Base-by-base conservation (phyloP, 2,329 filamentous ascomycete genomes). In the Monosporascus sp. region DNA sequence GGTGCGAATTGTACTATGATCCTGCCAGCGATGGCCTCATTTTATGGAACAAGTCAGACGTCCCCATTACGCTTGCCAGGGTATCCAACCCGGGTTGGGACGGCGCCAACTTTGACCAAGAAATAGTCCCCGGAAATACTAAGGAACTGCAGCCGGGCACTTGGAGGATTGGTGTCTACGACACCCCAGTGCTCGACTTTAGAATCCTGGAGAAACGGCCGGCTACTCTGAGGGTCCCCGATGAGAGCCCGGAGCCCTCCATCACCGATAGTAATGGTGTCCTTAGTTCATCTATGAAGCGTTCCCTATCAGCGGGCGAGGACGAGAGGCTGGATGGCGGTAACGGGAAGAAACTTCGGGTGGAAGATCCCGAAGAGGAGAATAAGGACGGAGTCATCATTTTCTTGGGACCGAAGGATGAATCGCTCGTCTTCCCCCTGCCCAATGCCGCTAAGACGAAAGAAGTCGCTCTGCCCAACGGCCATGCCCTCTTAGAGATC, bases 1-100 rank as follows among this genome's bases (percentile, higher is more conserved):
- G 77, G 77, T 83, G 79, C 64, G 79, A 83, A 64, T 70, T 84
- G 37, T 83, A 82, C 60, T 83, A 83, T 59, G 78, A 83, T 64
- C 80, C 81, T 17, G 71, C 75, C 57, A 82, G 80, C 67, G 80
- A 83, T 63, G 77, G 78, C 64, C 74, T 81, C 59, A 80, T 83
- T 54, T 74, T 83, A 25, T 65, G 76, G 50, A 84, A 83, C 65
- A 74, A 72, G 53, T 82, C 80, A 17, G 77, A 82, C 38, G 71
- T 77, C 2, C 80, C 80, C 44, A 77, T 83, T 51, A 69, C 70
- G 24, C 69, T 84, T 31, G 72, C 74, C 20, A 72, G 75, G 50
- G 62, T 77, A 50, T 78, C 76, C 20, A 69, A 73, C 53, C 66
- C 66, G 17, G 67, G 69, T 36, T 75, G 68, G 55, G 72, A 66